phyloP scores from a whole-genome alignment of 1,284 basidiomycete species.

The Moniliophthora roreri region DNA sequence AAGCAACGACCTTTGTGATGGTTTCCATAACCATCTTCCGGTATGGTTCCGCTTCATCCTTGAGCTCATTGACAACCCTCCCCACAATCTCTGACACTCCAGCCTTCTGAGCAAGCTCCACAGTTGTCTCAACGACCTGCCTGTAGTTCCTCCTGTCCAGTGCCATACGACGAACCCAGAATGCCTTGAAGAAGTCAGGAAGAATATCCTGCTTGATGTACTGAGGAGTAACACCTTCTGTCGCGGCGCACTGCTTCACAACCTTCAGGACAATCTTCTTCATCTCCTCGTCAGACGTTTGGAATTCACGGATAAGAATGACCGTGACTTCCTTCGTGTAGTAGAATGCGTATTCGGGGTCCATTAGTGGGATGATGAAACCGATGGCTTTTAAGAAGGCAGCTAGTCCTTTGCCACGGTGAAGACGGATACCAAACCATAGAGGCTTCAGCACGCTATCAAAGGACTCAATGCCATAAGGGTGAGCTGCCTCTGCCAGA shows the following conservation, averaged over 20 bases:
- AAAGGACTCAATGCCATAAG: conserved; percentile 99
- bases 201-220: conserved; percentile 98
- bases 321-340: conserved; percentile 98
- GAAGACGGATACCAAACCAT: conserved; percentile 97
- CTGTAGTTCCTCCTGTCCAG: conserved; percentile 95
- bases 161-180: conserved; percentile 98
- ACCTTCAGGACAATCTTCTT: conserved; percentile 99
- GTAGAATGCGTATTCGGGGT: conserved; percentile 97
- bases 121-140: conserved; percentile 98
- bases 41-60: conserved; percentile 96
- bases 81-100: conserved; percentile 96
- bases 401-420: conserved; percentile 96
- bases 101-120: conserved; percentile 95
- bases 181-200: conserved; percentile 99
- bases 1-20: conserved; percentile 94
- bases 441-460: conserved; percentile 98
- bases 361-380: conserved; percentile 99
- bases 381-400: conserved; percentile 99
- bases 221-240: conserved; percentile 91
- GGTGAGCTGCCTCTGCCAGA: conserved; percentile 94
- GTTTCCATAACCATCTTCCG: conserved; percentile 99
- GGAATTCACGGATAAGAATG: conserved; percentile 98
- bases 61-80: conserved; percentile 93
- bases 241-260: conserved; percentile 97
- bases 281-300: conserved; percentile 99